These are phyloP conservation scores for Syzygium jambos DNA, from an alignment of 345 rosid genomes.

Conservation along the genomic window DNA sequence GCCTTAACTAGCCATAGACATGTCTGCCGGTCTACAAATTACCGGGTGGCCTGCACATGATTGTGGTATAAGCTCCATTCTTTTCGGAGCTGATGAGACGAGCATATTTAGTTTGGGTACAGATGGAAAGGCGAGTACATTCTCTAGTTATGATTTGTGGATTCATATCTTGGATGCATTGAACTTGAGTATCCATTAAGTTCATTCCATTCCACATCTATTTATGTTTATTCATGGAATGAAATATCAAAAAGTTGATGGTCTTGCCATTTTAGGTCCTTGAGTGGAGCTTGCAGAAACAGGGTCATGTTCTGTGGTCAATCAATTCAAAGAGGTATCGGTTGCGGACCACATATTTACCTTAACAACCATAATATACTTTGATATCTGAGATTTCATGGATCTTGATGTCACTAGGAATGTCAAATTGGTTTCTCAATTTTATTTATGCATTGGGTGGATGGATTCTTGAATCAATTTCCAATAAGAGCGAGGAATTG, in stretches of 20 bases:
- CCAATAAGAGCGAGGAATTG: background rate
- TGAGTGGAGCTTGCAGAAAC: slow-evolving; percentile 81
- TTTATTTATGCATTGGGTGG: background rate
- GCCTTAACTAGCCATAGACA: slow-evolving; percentile 52
- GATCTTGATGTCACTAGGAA: background rate
- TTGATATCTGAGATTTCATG: background rate
- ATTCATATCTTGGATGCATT: background rate
- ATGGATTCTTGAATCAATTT: background rate
- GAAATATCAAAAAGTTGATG: slow-evolving; percentile 1
- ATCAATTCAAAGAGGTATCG: slow-evolving; percentile 46
- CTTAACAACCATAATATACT: background rate
- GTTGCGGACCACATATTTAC: background rate
- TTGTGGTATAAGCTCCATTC: slow-evolving; percentile 56
- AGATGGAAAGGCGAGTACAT: slow-evolving; percentile 47
- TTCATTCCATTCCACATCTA: background rate
- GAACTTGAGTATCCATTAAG: background rate
- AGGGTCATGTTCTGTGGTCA: slow-evolving; percentile 68
- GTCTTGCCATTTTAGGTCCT: slow-evolving; percentile 28
- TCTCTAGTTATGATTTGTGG: background rate
- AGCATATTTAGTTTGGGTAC: slow-evolving; percentile 67
- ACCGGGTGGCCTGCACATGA: slow-evolving; percentile 85
- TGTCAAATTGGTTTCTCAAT: background rate
- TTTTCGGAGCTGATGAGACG: slow-evolving; percentile 63
- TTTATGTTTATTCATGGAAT: background rate
- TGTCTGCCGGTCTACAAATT: slow-evolving; percentile 68